A percentile compares a stretch with the other conserved stretches of the same genome.
Conservation (phyloP, 2,329 filamentous ascomycete species). For the Diaporthe velutina region DNA sequence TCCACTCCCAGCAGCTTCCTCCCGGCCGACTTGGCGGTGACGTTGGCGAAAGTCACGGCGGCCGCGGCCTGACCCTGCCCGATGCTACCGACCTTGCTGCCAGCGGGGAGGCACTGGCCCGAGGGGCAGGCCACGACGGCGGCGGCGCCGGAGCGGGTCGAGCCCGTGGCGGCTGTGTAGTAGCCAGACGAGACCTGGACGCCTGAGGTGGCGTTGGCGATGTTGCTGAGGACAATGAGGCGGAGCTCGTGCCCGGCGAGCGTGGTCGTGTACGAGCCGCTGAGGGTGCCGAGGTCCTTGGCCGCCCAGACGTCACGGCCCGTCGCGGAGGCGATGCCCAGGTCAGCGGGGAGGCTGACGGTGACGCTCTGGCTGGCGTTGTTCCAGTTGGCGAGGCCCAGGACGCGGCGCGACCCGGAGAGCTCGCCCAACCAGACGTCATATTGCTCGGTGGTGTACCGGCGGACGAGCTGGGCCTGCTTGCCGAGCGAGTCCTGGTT, state of each 20-base stretch:
- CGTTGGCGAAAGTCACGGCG: constrained; percentile 51
- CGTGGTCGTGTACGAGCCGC: constrained; percentile 48
- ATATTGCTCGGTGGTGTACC: constrained; percentile 62
- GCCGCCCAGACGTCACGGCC: constrained; percentile 57
- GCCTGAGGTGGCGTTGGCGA: constrained; percentile 43
- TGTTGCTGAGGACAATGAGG: constrained; percentile 53
- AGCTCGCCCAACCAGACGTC: constrained; percentile 65
- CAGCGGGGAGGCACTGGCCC: constrained; percentile 56
- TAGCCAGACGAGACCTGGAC: constrained; percentile 48
- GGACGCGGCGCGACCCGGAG: constrained; percentile 56
- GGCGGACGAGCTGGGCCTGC: constrained; percentile 62
- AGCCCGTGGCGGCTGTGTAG: constrained; percentile 53
- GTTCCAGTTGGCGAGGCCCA: constrained; percentile 64
- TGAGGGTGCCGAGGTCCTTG: constrained; percentile 49
- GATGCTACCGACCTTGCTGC: constrained; percentile 57
- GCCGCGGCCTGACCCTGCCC: constrained; percentile 46
- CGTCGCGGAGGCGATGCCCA: constrained; percentile 55
- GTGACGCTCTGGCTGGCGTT: constrained; percentile 57
- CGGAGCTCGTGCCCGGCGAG: constrained; percentile 55
- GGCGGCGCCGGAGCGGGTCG: constrained; percentile 53
- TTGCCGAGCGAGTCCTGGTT: constrained; percentile 68
- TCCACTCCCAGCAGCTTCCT: constrained; percentile 59
- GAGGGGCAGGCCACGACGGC: constrained; percentile 50
- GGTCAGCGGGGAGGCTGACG: constrained; percentile 55
- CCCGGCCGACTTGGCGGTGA: constrained; percentile 47